These are phyloP conservation scores for Xylaria grammica DNA, from an alignment of 495 filamentous ascomycete genomes.

Conservation along the genomic window DNA sequence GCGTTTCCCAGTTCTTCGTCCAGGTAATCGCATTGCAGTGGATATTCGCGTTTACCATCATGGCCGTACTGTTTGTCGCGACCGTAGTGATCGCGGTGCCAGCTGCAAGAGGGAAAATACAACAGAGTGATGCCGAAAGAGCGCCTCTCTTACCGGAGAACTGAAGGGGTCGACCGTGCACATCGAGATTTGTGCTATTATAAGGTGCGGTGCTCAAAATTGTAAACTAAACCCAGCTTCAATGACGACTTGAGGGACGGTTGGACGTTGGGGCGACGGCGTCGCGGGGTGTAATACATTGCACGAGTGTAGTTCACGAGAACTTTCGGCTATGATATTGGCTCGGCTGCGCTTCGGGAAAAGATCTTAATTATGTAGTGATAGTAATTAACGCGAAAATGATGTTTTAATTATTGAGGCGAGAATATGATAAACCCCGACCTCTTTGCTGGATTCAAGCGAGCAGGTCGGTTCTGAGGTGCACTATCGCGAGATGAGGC, in stretches of 20 bases:
- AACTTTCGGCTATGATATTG: no score
- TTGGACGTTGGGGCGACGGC: background rate
- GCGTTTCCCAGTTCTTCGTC: constrained; percentile 73
- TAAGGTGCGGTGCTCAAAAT: background rate
- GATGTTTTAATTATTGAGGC: no score
- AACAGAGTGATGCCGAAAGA: constrained; percentile 51
- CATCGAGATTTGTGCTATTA: background rate
- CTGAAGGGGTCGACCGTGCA: constrained; percentile 4
- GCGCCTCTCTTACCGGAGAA: constrained; percentile 55
- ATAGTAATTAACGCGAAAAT: no score
- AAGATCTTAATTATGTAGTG: no score
- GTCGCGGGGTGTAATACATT: background rate
- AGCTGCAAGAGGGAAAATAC: constrained; percentile 59
- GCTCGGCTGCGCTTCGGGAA: no score
- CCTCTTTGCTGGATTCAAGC: no score
- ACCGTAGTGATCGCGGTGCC: constrained; percentile 69
- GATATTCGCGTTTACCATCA: constrained; percentile 89
- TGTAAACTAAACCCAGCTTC: background rate
- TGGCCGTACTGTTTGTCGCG: constrained; percentile 70
- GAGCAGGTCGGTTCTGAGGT: no score
- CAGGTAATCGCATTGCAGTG: constrained; percentile 80
- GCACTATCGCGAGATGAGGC: no score
- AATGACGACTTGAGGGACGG: background rate
- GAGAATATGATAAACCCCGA: no score
- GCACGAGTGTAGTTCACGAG: no score